These are phyloP conservation scores for Lagerstroemia speciosa DNA, from an alignment of 345 rosid species.

Conservation along the genomic window DNA sequence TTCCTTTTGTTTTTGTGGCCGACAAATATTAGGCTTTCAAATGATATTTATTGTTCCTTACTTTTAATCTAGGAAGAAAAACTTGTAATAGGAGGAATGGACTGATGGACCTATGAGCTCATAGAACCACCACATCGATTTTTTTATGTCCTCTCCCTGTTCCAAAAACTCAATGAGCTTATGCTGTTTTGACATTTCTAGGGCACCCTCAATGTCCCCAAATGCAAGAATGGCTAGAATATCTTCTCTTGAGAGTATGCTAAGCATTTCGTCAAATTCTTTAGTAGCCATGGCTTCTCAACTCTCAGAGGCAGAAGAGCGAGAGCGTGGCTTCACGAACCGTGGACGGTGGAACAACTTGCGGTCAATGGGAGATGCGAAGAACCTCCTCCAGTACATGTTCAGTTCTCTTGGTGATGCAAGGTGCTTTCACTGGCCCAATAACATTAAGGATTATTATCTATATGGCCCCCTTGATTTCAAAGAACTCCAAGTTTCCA, in stretches of 20 bases:
- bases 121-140: no score
- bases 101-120: neutral
- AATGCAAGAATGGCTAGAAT: conserved; percentile 84
- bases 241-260: conserved; percentile 91
- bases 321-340: conserved; percentile 75
- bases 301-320: conserved; percentile 96
- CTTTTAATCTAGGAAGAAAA: neutral
- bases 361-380: conserved; percentile 99
- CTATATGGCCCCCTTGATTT: neutral
- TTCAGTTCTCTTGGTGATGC: conserved; percentile 79
- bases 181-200: conserved; percentile 16
- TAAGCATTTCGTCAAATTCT: conserved; percentile 82
- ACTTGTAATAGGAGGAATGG: no score
- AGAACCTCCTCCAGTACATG: conserved; percentile 90
- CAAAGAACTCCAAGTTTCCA: neutral
- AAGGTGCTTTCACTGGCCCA: conserved; percentile 40
- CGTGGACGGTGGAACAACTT: conserved; percentile 99
- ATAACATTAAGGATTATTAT: neutral
- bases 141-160: neutral
- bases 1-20: neutral
- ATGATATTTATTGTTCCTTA: neutral
- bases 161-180: neutral
- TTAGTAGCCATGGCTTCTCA: conserved; percentile 98
- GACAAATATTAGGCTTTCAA: neutral
- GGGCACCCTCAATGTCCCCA: conserved; percentile 95